Evolutionary conservation across 2,329 filamentous ascomycete species (phyloP), one percentile per base, ranked within the genome.

Genomic region (Spiromastix sp.): DNA sequence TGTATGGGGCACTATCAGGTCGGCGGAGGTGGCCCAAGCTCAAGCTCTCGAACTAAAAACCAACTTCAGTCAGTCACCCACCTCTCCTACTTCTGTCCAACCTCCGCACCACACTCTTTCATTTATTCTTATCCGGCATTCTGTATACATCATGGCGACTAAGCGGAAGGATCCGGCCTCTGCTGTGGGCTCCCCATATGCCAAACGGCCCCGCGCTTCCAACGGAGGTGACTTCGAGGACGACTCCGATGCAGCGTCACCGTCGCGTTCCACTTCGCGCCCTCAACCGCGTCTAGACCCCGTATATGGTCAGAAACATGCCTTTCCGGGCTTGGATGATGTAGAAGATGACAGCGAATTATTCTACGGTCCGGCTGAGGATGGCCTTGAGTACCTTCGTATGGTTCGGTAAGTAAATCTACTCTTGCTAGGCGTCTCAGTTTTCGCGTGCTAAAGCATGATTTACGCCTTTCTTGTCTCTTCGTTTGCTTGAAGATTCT

Each of bases 261-360:
- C 37, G 12, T 41, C 26, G 37, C 29, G 8, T 32, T 28, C 28
- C 7, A 17, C 35, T 10, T 13, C 37, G 12, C 12, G 16, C 32
- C 48, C 62, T 39, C 59, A 60, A 35, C 63, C 66, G 16, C 60
- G 60, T 27, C 56, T 77, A 39, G 71, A 85, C 52, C 70, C 74
- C 7, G 72, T 74, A 2, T 84, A 77, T 56, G 81, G 81, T 26
- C 81, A 85, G 58, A 74, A 77, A 56, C 75, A 76, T 48, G 80
- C 80, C 28, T 81, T 86, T 47, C 77, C 79, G 5, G 71, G 71
- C n/a, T 58, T 74, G 10, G 70, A 74, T 30, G 64, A 70, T 40
- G 47, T 34, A 18, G 47, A 45, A n/a, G 55, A 63, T 3, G 59
- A 53, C 7, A 70, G 74, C 25, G 76, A 79, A 39, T 60, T 78